Evolutionary conservation across 2,329 filamentous ascomycete genomes (phyloP).

Genomic region (Septoria petroselini): DNA sequence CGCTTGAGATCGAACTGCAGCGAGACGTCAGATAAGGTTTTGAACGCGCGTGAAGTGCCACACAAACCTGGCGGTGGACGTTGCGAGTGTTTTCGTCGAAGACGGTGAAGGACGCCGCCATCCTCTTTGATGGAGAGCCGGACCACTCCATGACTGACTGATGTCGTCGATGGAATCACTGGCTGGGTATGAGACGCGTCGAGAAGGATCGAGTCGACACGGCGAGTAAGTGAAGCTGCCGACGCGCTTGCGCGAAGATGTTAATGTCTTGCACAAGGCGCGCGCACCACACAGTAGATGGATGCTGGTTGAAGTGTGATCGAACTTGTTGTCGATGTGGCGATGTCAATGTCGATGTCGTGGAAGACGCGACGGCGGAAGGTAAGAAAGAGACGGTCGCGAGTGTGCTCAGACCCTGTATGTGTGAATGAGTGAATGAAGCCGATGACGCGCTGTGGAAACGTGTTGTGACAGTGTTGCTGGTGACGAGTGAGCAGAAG

Average conservation of each 20-base stretch:
- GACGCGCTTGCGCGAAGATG: constrained; percentile 10
- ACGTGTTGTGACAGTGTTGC: background rate
- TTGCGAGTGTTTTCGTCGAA: constrained; percentile 26
- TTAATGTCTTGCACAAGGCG: constrained; percentile 5
- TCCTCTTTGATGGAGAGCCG: constrained; percentile 27
- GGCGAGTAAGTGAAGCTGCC: background rate
- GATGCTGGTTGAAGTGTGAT: constrained; percentile 7
- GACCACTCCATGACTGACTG: constrained; percentile 29
- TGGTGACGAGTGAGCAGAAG: background rate
- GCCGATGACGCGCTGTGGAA: background rate
- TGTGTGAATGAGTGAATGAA: background rate
- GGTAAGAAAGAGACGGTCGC: background rate
- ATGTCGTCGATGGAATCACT: constrained; percentile 2
- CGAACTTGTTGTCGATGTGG: constrained; percentile 1
- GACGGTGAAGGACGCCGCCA: constrained; percentile 25
- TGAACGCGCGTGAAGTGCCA: constrained; percentile 8
- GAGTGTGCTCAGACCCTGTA: background rate
- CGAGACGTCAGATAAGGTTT: constrained; percentile 18
- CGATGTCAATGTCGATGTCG: constrained; percentile 9
- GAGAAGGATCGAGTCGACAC: background rate
- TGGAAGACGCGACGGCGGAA: background rate
- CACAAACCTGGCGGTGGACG: constrained; percentile 21
- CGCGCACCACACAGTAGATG: constrained; percentile 5
- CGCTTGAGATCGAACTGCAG: constrained; percentile 27
- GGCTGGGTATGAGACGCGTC: no score